These are phyloP conservation scores for Phialophora macrospora DNA, from an alignment of 2,329 filamentous ascomycete genomes.

Conservation along the genomic window DNA sequence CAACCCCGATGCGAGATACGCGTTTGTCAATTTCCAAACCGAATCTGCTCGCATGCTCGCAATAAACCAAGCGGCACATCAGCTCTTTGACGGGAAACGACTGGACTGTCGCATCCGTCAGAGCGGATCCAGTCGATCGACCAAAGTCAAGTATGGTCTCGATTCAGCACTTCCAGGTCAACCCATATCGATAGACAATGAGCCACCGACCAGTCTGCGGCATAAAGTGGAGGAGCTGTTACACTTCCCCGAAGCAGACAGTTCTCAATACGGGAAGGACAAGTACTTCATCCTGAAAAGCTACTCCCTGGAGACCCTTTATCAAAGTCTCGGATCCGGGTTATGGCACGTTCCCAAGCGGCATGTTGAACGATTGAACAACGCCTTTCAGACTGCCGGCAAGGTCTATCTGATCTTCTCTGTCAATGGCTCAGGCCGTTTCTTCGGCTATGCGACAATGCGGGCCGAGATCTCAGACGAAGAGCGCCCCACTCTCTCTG, in stretches of 20 bases:
- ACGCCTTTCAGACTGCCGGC: constrained; percentile 30
- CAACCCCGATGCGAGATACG: constrained; percentile 32
- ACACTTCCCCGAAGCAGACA: constrained; percentile 27
- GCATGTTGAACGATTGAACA: constrained; percentile 30
- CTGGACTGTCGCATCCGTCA: constrained; percentile 33
- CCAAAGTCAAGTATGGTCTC: constrained; percentile 32
- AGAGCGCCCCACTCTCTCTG: background rate
- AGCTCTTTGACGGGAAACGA: constrained; percentile 26
- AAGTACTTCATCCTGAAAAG: constrained; percentile 34
- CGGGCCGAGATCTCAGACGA: constrained; percentile 25
- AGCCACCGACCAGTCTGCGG: constrained; percentile 7
- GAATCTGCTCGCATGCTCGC: constrained; percentile 22
- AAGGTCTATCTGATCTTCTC: constrained; percentile 32
- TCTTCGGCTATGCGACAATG: constrained; percentile 31
- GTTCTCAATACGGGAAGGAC: constrained; percentile 24
- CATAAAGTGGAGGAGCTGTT: constrained; percentile 26
- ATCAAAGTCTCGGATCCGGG: constrained; percentile 26
- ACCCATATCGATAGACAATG: constrained; percentile 19
- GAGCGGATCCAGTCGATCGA: constrained; percentile 25
- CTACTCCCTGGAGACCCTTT: constrained; percentile 28
- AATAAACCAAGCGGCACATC: constrained; percentile 25
- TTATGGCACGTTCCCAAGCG: constrained; percentile 30
- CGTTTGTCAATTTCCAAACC: constrained; percentile 32
- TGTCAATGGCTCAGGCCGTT: constrained; percentile 30
- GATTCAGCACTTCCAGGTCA: background rate